Percentiles rank a stretch among this genome's conserved stretches.
Evolutionary conservation across 2,329 filamentous ascomycete genomes (phyloP).

Genomic region (Xylaria sp.): DNA sequence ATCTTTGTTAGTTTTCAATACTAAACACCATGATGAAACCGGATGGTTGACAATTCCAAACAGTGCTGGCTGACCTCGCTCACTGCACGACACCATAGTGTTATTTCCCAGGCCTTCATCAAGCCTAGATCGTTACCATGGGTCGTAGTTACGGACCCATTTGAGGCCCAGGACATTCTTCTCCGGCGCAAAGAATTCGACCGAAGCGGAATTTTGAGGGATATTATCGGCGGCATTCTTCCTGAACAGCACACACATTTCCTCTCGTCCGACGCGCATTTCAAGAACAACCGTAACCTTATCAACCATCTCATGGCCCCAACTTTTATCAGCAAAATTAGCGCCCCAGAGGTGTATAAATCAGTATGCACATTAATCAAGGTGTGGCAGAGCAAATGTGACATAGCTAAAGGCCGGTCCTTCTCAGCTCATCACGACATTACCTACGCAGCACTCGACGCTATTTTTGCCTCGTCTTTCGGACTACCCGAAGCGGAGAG

Average conservation of each 20-base stretch:
- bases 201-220: slow-evolving; percentile 43
- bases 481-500: slow-evolving; percentile 36
- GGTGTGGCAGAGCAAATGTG: slow-evolving; percentile 44
- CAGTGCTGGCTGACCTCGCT: slow-evolving; percentile 42
- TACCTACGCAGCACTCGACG: slow-evolving; percentile 41
- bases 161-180: slow-evolving; percentile 52
- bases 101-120: slow-evolving; percentile 55
- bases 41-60: not conserved
- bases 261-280: slow-evolving; percentile 40
- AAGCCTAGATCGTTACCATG: slow-evolving; percentile 49
- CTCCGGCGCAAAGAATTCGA: slow-evolving; percentile 54
- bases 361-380: slow-evolving; percentile 40
- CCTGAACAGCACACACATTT: slow-evolving; percentile 44
- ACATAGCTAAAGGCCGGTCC: slow-evolving; percentile 40
- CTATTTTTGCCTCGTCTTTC: slow-evolving; percentile 41
- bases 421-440: slow-evolving; percentile 43
- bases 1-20: slow-evolving; percentile 36
- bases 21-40: not conserved
- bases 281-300: slow-evolving; percentile 43
- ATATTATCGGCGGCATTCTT: slow-evolving; percentile 42
- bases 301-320: slow-evolving; percentile 47
- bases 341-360: slow-evolving; percentile 44
- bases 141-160: slow-evolving; percentile 51
- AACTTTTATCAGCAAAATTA: slow-evolving; percentile 43
- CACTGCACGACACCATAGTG: slow-evolving; percentile 43